Evolutionary conservation across 1,284 basidiomycete species (phyloP).

Genomic region (Microbotryomycetes sp.): DNA sequence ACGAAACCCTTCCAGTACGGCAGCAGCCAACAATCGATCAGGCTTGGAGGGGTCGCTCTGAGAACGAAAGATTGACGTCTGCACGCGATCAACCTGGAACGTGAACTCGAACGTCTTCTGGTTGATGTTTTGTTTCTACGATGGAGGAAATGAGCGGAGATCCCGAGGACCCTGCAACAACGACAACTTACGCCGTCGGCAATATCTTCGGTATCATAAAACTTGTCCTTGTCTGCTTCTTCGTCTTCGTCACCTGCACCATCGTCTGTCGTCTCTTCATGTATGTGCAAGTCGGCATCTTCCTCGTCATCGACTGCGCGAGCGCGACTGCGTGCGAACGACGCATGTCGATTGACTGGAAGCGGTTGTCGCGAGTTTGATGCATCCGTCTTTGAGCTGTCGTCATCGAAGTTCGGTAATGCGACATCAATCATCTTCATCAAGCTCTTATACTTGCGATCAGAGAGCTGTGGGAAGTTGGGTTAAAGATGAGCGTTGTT

Average conservation of each 20-base stretch:
- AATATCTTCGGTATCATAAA: conserved; percentile 68
- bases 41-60: conserved; percentile 47
- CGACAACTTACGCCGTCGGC: conserved; percentile 51
- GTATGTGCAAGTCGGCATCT: conserved; percentile 38
- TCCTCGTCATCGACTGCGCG: conserved; percentile 51
- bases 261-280: conserved; percentile 11
- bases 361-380: conserved; percentile 4
- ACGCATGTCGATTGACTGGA: conserved; percentile 10
- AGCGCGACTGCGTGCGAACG: conserved; percentile 18
- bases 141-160: background rate
- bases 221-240: conserved; percentile 50
- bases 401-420: conserved; percentile 73
- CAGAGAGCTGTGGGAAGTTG: conserved; percentile 50
- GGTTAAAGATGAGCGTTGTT: background rate
- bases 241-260: conserved; percentile 29
- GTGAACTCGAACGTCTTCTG: conserved; percentile 84
- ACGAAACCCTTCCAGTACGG: conserved; percentile 72
- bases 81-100: conserved; percentile 82
- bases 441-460: conserved; percentile 87
- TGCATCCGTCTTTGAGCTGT: conserved; percentile 35
- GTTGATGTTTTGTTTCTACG: conserved; percentile 53
- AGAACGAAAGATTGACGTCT: conserved; percentile 72
- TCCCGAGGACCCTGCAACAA: background rate
- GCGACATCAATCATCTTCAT: conserved; percentile 90
- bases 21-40: conserved; percentile 70